Conservation (phyloP, 495 filamentous ascomycete genomes). For the Penicillium bialowiezense region DNA sequence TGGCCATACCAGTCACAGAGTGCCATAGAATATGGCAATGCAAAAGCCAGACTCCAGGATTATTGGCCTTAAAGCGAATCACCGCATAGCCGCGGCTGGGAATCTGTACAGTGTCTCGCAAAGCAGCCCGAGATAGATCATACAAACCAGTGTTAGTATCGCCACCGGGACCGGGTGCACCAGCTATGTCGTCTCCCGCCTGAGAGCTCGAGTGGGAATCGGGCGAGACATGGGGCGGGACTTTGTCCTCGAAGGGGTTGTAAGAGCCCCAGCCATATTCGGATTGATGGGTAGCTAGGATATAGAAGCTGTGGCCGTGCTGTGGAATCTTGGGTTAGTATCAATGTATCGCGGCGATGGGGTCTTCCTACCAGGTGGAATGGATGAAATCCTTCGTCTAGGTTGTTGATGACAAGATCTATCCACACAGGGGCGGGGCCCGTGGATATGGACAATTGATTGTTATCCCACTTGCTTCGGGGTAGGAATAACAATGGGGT, state of each 20-base stretch:
- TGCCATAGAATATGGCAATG: slow-evolving; percentile 73
- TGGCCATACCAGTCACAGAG: slow-evolving; percentile 46
- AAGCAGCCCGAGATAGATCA: slow-evolving; percentile 25
- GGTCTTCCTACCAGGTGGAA: slow-evolving; percentile 43
- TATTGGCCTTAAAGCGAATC: slow-evolving; percentile 63
- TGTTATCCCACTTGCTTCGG: slow-evolving; percentile 36
- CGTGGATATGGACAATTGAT: slow-evolving; percentile 37
- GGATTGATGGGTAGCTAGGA: slow-evolving; percentile 48
- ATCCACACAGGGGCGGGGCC: slow-evolving; percentile 34
- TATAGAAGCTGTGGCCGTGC: slow-evolving; percentile 84
- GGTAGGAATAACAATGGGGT: slow-evolving; percentile 29
- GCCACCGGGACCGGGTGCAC: neutral
- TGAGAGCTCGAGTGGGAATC: neutral
- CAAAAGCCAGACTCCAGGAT: slow-evolving; percentile 57
- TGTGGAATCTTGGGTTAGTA: slow-evolving; percentile 39
- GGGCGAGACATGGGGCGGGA: slow-evolving; percentile 18
- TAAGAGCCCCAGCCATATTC: slow-evolving; percentile 40
- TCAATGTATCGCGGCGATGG: neutral
- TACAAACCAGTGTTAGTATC: slow-evolving; percentile 31
- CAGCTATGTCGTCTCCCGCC: neutral
- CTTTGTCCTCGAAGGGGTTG: slow-evolving; percentile 42
- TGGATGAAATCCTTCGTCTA: slow-evolving; percentile 49
- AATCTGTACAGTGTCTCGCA: slow-evolving; percentile 58
- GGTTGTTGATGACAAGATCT: slow-evolving; percentile 51
- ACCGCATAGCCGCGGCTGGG: slow-evolving; percentile 58